These are phyloP conservation scores for Clitocybe nebularis DNA, from an alignment of 1,284 basidiomycete genomes.

Conservation along the genomic window DNA sequence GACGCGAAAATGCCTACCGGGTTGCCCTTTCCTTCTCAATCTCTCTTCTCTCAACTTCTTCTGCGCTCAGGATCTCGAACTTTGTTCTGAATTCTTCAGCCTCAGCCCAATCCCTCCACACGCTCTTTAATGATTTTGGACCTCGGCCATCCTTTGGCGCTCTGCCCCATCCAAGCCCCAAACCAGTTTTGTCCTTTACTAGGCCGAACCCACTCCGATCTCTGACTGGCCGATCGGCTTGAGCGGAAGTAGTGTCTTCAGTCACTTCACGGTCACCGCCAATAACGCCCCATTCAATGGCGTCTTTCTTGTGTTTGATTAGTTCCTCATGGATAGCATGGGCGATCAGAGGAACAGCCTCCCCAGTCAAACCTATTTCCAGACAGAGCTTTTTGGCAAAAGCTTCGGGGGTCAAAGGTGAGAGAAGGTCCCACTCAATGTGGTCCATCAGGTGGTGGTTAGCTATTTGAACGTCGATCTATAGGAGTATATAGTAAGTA, in stretches of 20 bases:
- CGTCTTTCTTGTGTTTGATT: slow-evolving; percentile 91
- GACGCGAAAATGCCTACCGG: slow-evolving; percentile 25
- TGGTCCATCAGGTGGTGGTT: slow-evolving; percentile 90
- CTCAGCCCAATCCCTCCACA: slow-evolving; percentile 95
- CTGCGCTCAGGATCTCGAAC: slow-evolving; percentile 81
- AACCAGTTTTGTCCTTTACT: slow-evolving; percentile 75
- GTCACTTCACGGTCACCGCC: slow-evolving; percentile 46
- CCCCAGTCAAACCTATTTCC: slow-evolving; percentile 87
- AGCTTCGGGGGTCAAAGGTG: slow-evolving; percentile 83
- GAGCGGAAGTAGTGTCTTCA: slow-evolving; percentile 27
- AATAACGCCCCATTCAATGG: slow-evolving; percentile 88
- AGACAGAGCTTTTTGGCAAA: slow-evolving; percentile 81
- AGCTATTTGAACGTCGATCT: slow-evolving; percentile 98
- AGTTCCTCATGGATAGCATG: slow-evolving; percentile 95
- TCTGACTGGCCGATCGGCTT: slow-evolving; percentile 26
- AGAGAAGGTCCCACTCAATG: slow-evolving; percentile 97
- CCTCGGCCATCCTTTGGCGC: slow-evolving; percentile 70
- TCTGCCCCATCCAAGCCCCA: slow-evolving; percentile 67
- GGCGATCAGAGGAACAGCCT: slow-evolving; percentile 85
- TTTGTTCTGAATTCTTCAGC: slow-evolving; percentile 89
- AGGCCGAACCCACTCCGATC: slow-evolving; percentile 50
- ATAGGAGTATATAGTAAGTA: slow-evolving; percentile 9
- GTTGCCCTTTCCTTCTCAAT: slow-evolving; percentile 80
- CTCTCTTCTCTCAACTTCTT: slow-evolving; percentile 89
- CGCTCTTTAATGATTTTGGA: slow-evolving; percentile 79